Percentiles rank a stretch among this genome's conserved stretches.
These are phyloP conservation scores for Eutypa lata DNA, from an alignment of 2,329 filamentous ascomycete genomes.

Conservation along the genomic window DNA sequence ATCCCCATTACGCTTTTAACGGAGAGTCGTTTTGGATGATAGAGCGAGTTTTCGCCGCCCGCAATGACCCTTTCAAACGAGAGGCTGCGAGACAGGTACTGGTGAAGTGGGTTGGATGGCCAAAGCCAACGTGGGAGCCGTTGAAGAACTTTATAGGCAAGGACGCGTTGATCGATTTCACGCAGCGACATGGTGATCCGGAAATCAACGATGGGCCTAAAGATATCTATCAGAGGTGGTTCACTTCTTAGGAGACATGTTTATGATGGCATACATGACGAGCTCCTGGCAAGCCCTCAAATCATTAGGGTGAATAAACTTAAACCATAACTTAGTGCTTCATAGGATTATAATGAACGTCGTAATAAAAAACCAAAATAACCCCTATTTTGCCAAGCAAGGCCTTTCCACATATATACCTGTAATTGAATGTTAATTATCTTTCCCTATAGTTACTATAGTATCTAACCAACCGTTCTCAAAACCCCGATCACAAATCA, in stretches of 20 bases:
- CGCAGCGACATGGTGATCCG: not conserved
- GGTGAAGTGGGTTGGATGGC: not conserved
- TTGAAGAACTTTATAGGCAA: not conserved
- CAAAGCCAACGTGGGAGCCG: not conserved
- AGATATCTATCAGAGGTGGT: not conserved
- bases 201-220: not conserved
- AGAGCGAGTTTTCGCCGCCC: not conserved
- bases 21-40: not conserved
- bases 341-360: too few species aligned
- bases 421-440: too few species aligned
- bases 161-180: not conserved
- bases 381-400: too few species aligned
- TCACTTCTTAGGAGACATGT: not conserved
- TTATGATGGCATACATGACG: not conserved
- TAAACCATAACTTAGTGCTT: too few species aligned
- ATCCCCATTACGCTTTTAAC: not conserved
- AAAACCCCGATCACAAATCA: too few species aligned
- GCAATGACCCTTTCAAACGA: not conserved
- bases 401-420: too few species aligned
- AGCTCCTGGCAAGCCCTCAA: too few species aligned
- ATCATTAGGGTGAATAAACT: too few species aligned
- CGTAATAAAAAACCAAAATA: too few species aligned
- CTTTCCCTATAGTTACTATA: too few species aligned
- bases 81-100: not conserved
- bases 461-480: too few species aligned